Evolutionary conservation across 805 yeast genomes (phyloP).

Genomic region (Zygosaccharomyces bailii): DNA sequence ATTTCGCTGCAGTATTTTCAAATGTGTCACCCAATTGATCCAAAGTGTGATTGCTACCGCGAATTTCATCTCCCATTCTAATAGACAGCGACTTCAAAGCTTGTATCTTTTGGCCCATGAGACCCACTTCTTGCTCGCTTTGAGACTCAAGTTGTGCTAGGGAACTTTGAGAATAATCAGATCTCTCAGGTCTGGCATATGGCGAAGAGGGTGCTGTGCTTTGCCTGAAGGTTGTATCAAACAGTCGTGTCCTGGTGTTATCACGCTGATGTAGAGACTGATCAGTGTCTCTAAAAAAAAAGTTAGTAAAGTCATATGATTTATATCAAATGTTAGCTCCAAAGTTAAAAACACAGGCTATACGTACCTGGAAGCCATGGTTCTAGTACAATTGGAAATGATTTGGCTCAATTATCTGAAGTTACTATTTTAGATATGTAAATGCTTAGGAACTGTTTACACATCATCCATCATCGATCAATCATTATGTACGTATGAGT

Average conservation of each 20-base stretch:
- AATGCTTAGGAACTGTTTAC: neutral
- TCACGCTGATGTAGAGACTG: slow-evolving; percentile 30
- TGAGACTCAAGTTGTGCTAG: slow-evolving; percentile 64
- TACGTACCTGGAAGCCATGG: slow-evolving; percentile 8
- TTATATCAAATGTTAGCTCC: too few species aligned
- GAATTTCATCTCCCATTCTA: slow-evolving; percentile 64
- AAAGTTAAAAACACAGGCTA: too few species aligned
- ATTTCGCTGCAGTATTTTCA: slow-evolving; percentile 43
- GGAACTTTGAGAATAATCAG: slow-evolving; percentile 49
- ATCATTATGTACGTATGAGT: slow-evolving; percentile 4
- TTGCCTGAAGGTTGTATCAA: slow-evolving; percentile 13
- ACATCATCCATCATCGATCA: neutral
- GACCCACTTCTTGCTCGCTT: slow-evolving; percentile 54
- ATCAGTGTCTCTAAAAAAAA: slow-evolving; percentile 18
- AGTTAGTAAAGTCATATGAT: slow-evolving; percentile 20
- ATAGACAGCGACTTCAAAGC: slow-evolving; percentile 53
- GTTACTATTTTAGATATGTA: neutral
- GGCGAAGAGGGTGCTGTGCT: slow-evolving; percentile 38
- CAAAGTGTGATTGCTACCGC: slow-evolving; percentile 48
- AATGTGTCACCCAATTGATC: slow-evolving; percentile 43
- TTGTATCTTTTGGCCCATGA: slow-evolving; percentile 52
- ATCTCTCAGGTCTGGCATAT: slow-evolving; percentile 35
- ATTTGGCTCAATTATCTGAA: neutral
- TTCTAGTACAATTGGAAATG: neutral
- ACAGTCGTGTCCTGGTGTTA: slow-evolving; percentile 32